Conservation (phyloP, 2,329 filamentous ascomycete species). For the Pseudodiploospora longispora region DNA sequence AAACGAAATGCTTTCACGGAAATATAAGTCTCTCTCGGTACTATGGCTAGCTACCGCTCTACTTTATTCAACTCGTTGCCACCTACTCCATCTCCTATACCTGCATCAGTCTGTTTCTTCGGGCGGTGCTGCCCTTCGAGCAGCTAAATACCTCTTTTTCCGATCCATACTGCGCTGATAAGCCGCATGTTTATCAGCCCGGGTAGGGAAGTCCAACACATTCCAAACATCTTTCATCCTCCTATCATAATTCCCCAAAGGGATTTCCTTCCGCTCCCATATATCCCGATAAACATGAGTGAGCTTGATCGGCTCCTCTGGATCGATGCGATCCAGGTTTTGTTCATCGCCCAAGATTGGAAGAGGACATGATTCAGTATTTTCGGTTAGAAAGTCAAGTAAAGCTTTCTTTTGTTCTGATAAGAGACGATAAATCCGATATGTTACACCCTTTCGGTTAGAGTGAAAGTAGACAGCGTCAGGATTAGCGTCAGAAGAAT, state of each 20-base stretch:
- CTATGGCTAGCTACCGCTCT: too few relatives aligned
- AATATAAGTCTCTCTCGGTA: too few relatives aligned
- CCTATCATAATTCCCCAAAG: background rate
- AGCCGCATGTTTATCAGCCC: constrained; percentile 21
- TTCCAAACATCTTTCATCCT: background rate
- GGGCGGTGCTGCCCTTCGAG: too few relatives aligned
- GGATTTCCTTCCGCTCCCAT: constrained; percentile 7
- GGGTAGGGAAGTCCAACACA: background rate
- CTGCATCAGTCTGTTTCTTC: too few relatives aligned
- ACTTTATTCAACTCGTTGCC: too few relatives aligned
- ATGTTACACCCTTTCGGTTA: constrained; percentile 10
- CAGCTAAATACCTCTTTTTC: too few relatives aligned
- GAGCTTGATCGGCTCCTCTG: constrained; percentile 8
- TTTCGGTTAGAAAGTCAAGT: constrained; percentile 1
- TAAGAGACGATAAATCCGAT: constrained; percentile 17
- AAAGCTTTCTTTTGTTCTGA: constrained; percentile 15
- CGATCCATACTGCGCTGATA: too few relatives aligned
- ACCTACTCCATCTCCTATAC: too few relatives aligned
- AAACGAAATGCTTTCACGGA: too few relatives aligned
- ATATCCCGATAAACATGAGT: constrained; percentile 11
- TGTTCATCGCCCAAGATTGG: constrained; percentile 4
- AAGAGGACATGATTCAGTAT: background rate
- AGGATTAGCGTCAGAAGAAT: background rate
- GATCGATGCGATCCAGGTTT: constrained; percentile 5
- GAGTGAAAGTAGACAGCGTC: constrained; percentile 16